Evolutionary conservation across 2,329 filamentous ascomycete species (phyloP).

Genomic region (Fusarium mangiferae): DNA sequence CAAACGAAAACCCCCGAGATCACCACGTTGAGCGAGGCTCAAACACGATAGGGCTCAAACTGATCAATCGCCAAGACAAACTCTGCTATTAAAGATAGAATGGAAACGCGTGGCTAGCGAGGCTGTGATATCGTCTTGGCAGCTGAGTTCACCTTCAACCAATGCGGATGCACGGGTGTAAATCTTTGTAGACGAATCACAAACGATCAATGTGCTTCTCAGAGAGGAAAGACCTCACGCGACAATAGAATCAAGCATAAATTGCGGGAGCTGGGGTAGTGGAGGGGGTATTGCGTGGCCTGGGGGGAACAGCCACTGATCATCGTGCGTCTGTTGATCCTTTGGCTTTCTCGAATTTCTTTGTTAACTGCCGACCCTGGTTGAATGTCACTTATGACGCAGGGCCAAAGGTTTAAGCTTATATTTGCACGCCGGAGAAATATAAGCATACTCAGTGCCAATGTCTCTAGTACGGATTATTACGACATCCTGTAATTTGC

Average conservation of each 20-base stretch:
- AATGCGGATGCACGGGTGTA: background rate
- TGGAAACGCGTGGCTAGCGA: conserved; percentile 32
- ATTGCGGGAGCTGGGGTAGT: conserved; percentile 7
- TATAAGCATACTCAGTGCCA: conserved; percentile 20
- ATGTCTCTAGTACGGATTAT: background rate
- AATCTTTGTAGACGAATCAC: conserved; percentile 5
- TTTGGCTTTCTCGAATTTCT: background rate
- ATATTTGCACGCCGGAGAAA: background rate
- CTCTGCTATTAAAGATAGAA: background rate
- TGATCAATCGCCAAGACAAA: conserved; percentile 12
- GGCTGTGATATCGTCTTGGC: conserved; percentile 26
- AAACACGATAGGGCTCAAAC: conserved; percentile 20
- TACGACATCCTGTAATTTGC: too few relatives aligned
- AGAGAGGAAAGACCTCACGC: conserved; percentile 30
- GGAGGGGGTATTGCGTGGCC: conserved; percentile 30
- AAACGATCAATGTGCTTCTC: background rate
- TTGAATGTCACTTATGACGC: conserved; percentile 1
- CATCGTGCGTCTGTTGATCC: background rate
- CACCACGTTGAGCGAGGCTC: background rate
- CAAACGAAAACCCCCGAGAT: background rate
- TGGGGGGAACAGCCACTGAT: conserved; percentile 10
- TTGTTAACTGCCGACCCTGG: conserved; percentile 5
- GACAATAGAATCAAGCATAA: conserved; percentile 28
- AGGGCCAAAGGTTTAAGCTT: background rate
- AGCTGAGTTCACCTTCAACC: conserved; percentile 2